Evolutionary conservation across 257 asterid species (phyloP), one percentile per base, ranked within the genome.

Genomic region (Agastache rugosa): DNA sequence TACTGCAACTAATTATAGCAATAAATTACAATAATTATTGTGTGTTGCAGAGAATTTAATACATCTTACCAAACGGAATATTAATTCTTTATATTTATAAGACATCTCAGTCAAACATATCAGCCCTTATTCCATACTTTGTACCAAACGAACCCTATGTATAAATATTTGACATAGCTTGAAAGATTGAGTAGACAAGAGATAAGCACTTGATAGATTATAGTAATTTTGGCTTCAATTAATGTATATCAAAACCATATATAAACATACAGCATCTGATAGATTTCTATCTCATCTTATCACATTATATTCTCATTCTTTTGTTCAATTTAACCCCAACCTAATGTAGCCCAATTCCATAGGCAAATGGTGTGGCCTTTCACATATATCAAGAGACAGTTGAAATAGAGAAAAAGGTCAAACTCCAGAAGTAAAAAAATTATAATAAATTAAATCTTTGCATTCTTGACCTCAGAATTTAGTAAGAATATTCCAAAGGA

Each of bases 341-440:
- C 50, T 60, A 61, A 29, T 11, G 39, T 17, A 42, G 75, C 8
- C 23, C 58, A 71, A 25, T 1, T 58, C 10, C 14, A 45, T 8
- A 48, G 56, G 17, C 56, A 11, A 12, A 48, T 15, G 31, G 0
- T 68, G 80, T 68, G 80, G 41, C 75, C 58, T 50, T 68, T 76
- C 17, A 23, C 14, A 11, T 15, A 11, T 16, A 69, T 50, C 47
- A 69, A 76, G 63, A 70, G 80, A 50, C 75, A 67, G 8, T 22
- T 17, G 2, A 9, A 35, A 22, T 17, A 55, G 58, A 29, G 4
- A 10, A 8, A 23, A 66, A 44, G 11, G 3, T 41, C 17, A 25
- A 47, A 44, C 7, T 5, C 39, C 5, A 41, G 23, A 19, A 54
- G 60, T 31, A 29, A 25, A 16, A 14, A 8, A 15, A 2, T 20